phyloP scores from a whole-genome alignment of 441 rosid genomes.

The Macaranga tanarius region DNA sequence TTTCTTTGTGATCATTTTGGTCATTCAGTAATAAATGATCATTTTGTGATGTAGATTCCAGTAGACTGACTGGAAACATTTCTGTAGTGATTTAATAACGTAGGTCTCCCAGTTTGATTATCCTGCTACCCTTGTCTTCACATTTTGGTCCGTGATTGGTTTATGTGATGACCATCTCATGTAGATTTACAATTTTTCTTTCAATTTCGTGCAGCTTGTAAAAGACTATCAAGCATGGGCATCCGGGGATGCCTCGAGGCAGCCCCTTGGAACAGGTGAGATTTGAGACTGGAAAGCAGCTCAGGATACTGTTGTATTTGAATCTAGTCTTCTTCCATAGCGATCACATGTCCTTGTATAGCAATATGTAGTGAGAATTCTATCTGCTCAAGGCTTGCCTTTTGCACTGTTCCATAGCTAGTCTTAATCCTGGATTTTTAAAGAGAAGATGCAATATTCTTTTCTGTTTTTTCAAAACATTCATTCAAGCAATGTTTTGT shows the following conservation, averaged over 20 bases:
- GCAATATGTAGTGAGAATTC: slow-evolving; percentile 15
- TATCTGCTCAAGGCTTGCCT: slow-evolving; percentile 1
- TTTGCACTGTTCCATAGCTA: not conserved
- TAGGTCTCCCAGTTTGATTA: not conserved
- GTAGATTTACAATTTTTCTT: not conserved
- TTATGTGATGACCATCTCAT: not conserved
- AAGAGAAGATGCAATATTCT: not conserved
- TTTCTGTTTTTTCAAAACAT: no score
- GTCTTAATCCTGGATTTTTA: not conserved
- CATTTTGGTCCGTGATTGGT: not conserved
- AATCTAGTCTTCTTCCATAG: slow-evolving; percentile 14
- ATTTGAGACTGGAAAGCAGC: slow-evolving; percentile 39
- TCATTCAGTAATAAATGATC: not conserved
- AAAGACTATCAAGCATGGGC: slow-evolving; percentile 97
- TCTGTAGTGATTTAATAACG: not conserved
- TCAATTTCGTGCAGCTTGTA: slow-evolving; percentile 52
- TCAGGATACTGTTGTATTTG: not conserved
- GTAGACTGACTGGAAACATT: not conserved
- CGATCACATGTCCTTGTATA: slow-evolving; percentile 17
- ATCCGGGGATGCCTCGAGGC: slow-evolving; percentile 83
- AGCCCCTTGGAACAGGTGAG: slow-evolving; percentile 88
- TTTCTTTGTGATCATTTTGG: not conserved
- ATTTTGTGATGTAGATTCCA: not conserved
- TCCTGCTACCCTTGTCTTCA: no score
- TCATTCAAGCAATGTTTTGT: not conserved